phyloP scores from a whole-genome alignment of 352 stramenopile species.

The Globisporangium megalacanthum region DNA sequence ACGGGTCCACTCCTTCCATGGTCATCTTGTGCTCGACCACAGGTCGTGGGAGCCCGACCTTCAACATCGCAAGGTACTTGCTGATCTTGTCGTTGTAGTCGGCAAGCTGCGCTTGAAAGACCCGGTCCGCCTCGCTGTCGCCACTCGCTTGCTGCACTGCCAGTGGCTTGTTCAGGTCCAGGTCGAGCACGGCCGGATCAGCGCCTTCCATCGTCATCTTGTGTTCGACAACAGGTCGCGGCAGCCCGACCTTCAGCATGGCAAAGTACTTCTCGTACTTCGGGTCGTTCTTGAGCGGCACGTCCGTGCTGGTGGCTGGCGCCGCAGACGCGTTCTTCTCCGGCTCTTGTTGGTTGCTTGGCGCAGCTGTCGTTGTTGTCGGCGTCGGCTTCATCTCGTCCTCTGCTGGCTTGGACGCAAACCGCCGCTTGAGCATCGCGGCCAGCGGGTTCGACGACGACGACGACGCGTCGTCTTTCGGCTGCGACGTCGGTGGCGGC shows the following conservation, averaged over 20 bases:
- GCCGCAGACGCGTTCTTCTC: background rate
- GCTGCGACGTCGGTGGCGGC: background rate
- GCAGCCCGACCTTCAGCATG: constrained; percentile 75
- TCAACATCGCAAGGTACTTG: constrained; percentile 84
- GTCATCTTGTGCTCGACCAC: constrained; percentile 86
- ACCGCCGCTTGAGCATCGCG: constrained; percentile 10
- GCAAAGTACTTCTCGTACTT: constrained; percentile 76
- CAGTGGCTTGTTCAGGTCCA: constrained; percentile 51
- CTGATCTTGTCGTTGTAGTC: constrained; percentile 61
- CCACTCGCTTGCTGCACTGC: constrained; percentile 18
- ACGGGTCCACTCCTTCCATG: constrained; percentile 62
- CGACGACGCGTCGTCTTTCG: background rate
- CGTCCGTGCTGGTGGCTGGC: constrained; percentile 19
- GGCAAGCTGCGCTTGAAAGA: constrained; percentile 46
- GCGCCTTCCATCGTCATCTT: constrained; percentile 69
- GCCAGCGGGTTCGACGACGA: constrained; percentile 6
- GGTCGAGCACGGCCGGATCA: constrained; percentile 55
- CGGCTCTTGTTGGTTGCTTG: constrained; percentile 5
- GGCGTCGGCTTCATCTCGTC: no score
- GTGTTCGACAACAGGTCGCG: constrained; percentile 60
- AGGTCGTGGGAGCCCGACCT: constrained; percentile 59
- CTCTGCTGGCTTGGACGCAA: constrained; percentile 1
- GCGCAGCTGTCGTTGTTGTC: no score
- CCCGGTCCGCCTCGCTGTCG: constrained; percentile 33
- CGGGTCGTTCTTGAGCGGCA: constrained; percentile 56